Base-by-base conservation (phyloP, 495 filamentous ascomycete genomes). In the Trichoderma orchidacearum region DNA sequence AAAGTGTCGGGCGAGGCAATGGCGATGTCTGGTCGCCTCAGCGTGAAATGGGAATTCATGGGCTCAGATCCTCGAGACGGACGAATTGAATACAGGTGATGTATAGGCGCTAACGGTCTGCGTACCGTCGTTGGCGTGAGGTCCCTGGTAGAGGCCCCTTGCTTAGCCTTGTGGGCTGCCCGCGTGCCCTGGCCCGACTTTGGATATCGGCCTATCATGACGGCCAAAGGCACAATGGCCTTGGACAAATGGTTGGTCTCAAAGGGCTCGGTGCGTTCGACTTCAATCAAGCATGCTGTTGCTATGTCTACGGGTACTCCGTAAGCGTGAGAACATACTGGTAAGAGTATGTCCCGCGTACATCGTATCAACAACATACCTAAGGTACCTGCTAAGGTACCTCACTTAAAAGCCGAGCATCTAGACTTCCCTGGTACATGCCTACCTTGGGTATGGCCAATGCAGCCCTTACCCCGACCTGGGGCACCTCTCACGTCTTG, bases 31-130 rank as follows among this genome's bases (percentile, higher is more conserved):
- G 15, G 41, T 25, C 41, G 21, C 18, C 41, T 48, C 5, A n/a
- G n/a, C n/a, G n/a, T n/a, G n/a, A n/a, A n/a, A n/a, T n/a, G n/a
- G n/a, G 21, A 11, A 48, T 9, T 48, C 41, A 48, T 25, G 18
- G 18, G 41, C 41, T 48, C 41, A 48, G 41, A 48, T 48, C 41
- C 41, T 48, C 41, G 34, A 48, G 41, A 48, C 41, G 41, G 41
- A 27, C 41, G 21, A 27, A 48, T 48, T 48, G 41, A 48, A 23
- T 18, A 48, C 41, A 27, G 41, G 41, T 27, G 41, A 48, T 48
- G 41, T 48, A 48, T 23, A 48, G 6, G 41, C 41, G 41, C 41
- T 48, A 48, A 23, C 41, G 41, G 41, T 6, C 41, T 17, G n/a
- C n/a, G 41, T 48, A 48, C 41, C 21, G 21, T 23, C 21, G 41